phyloP scores from a whole-genome alignment of 2,329 filamentous ascomycete species.

The Xylaria arbuscula region DNA sequence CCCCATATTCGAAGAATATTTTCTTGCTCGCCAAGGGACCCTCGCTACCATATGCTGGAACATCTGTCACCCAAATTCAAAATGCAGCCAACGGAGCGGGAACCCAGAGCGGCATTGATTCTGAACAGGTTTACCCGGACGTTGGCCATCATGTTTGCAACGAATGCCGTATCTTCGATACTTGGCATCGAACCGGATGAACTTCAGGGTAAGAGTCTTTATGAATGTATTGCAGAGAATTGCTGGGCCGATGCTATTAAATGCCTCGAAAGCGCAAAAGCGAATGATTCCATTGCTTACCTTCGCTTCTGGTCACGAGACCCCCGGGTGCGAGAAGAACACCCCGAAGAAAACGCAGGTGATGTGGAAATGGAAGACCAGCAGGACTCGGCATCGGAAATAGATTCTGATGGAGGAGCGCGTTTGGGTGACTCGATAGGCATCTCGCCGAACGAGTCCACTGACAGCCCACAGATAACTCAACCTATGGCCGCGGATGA shows the following conservation, averaged over 20 bases:
- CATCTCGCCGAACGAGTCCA: slow-evolving; percentile 52
- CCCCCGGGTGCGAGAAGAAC: slow-evolving; percentile 69
- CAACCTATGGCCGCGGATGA: neutral
- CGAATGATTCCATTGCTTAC: slow-evolving; percentile 91
- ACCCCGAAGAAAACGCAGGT: slow-evolving; percentile 57
- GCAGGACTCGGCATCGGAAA: slow-evolving; percentile 55
- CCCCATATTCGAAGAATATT: slow-evolving; percentile 83
- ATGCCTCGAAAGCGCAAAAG: slow-evolving; percentile 85
- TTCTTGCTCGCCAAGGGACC: slow-evolving; percentile 82
- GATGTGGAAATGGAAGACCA: slow-evolving; percentile 59
- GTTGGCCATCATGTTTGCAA: slow-evolving; percentile 87
- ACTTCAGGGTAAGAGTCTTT: slow-evolving; percentile 82
- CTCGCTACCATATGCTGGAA: slow-evolving; percentile 89
- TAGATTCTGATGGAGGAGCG: slow-evolving; percentile 59
- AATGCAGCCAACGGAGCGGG: slow-evolving; percentile 71
- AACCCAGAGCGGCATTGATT: slow-evolving; percentile 85
- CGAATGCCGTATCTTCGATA: slow-evolving; percentile 78
- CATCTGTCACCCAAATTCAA: slow-evolving; percentile 85
- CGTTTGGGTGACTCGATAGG: slow-evolving; percentile 58
- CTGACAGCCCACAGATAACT: slow-evolving; percentile 27
- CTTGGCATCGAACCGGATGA: slow-evolving; percentile 77
- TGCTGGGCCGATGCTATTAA: slow-evolving; percentile 81
- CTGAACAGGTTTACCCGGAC: slow-evolving; percentile 87
- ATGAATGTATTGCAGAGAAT: slow-evolving; percentile 83
- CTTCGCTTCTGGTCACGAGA: slow-evolving; percentile 87